These are phyloP conservation scores for Termitomyces sp. DNA, from an alignment of 768 basidiomycete genomes.

Conservation along the genomic window DNA sequence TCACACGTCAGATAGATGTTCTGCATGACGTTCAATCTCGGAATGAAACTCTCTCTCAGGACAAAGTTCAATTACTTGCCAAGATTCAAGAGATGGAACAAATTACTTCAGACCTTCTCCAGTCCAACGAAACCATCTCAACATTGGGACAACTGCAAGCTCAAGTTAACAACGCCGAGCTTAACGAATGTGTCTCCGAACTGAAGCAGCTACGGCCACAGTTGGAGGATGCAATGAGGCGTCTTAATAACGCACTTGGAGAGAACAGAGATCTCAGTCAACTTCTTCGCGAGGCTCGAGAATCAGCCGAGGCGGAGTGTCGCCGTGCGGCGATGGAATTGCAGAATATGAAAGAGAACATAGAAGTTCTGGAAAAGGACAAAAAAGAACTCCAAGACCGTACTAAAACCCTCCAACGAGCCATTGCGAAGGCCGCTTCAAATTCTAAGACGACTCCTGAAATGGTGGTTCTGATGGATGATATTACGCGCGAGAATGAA, in stretches of 20 bases:
- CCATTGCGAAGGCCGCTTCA: slow-evolving; percentile 20
- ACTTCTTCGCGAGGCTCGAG: slow-evolving; percentile 15
- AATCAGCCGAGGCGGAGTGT: slow-evolving; percentile 16
- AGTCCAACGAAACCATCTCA: slow-evolving; percentile 17
- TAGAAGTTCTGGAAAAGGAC: slow-evolving; percentile 21
- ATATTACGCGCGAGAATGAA: slow-evolving; percentile 37
- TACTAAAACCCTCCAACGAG: slow-evolving; percentile 25
- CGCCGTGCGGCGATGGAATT: slow-evolving; percentile 4
- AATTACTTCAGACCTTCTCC: slow-evolving; percentile 22
- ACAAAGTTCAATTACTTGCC: slow-evolving; percentile 21
- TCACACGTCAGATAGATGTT: slow-evolving; percentile 4
- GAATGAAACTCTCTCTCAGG: slow-evolving; percentile 21
- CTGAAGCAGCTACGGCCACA: slow-evolving; percentile 1
- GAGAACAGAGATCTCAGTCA: slow-evolving; percentile 19
- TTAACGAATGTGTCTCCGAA: slow-evolving; percentile 6
- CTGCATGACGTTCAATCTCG: slow-evolving; percentile 15
- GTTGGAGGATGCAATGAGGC: slow-evolving; percentile 3
- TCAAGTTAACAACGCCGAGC: neutral
- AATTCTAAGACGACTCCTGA: slow-evolving; percentile 23
- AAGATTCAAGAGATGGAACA: slow-evolving; percentile 24
- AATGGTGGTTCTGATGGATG: slow-evolving; percentile 29
- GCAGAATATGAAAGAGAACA: slow-evolving; percentile 17
- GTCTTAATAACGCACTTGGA: slow-evolving; percentile 17
- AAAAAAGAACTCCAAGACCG: slow-evolving; percentile 24
- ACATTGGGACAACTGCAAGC: slow-evolving; percentile 20